Evolutionary conservation across 495 filamentous ascomycete genomes (phyloP), one percentile per base, ranked within the genome.

Genomic region (Friedmanniomyces simplex): DNA sequence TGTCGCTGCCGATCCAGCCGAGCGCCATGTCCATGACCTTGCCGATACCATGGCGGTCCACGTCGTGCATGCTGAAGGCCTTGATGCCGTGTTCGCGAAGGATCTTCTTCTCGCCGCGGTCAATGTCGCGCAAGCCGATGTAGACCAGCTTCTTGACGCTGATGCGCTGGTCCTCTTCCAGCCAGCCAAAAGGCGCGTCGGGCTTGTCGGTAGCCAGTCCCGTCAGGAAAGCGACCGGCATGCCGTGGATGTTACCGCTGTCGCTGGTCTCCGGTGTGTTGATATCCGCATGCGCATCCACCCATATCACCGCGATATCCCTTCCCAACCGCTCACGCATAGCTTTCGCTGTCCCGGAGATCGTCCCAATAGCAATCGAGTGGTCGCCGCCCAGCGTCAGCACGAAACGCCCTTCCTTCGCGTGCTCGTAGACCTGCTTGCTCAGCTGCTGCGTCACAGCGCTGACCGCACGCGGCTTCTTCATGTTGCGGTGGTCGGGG

Each of bases 21-120:
- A 99, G 75, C 26, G 89, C 93, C 90, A 96, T 94, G 66, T 97
- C 93, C 75, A 99, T 91, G 50, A 97, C 90, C 58, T 85, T 85
- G 24, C 93, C 94, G 68, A 99, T 97, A 32, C 93, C 93, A 63
- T 96, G 77, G 42, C 80, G 78, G 67, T 99, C 93, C 71, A 99
- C 87, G 70, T 97, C 93, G 69, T 96, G 91, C 93, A 97, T 99
- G 71, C 85, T 91, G 66, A 97, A 99, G 6, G 91, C 94, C 73
- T 86, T 90, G 72, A 99, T 90, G 1, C 85, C 84, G 62, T 99
- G 74, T 60, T 96, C 88, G 52, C 83, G 79, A 55, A 99, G 72
- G 36, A 95, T 83, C 71, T 68, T 77, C 83, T 97, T 99, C 79
- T 99, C 93, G 1, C 82, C 88, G 7, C 79, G 71, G 65, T 99